Evolutionary conservation across 2,329 filamentous ascomycete species (phyloP), one percentile per base, ranked within the genome.

Genomic region (Trichocomaceae sp.): DNA sequence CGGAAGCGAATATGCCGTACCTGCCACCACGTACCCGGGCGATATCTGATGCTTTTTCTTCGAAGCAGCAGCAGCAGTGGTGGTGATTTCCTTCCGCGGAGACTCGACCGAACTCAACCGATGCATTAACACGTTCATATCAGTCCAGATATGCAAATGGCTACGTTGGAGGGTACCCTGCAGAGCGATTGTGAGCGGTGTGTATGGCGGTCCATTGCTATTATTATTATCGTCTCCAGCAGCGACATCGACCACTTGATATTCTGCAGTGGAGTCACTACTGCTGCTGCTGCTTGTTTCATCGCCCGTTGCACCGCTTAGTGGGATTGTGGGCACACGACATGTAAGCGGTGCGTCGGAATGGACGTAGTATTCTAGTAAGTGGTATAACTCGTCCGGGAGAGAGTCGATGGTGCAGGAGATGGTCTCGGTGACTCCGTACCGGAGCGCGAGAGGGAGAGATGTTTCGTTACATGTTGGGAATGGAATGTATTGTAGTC

Each of bases 311-410:
- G 69, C 44, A 62, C 67, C 53, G n/a, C 66, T 60, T 57, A 69
- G 58, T 0, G 92, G 92, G 7, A 86, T 84, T 0, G 89, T 83
- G 26, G 92, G 90, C 13, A 97, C 83, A 51, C 93, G 91, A 73
- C 93, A 99, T 53, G 90, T 85, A 49, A 97, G 79, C 9, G 93
- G 93, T 17, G 90, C 91, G 73, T 99, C 93, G 76, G 87, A 90
- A 79, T 97, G 93, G 70, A 97, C 86, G 79, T 97, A 97, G 80
- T 96, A 97, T 75, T 97, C 68, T 42, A 80, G 60, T 22, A 81
- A 64, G 62, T 83, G 81, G 60, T 82, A 77, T 35, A 79, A 72
- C 2, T 79, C 70, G 57, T 82, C 81, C 29, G 78, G 73, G 9
- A 80, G 75, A 29, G 72, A 70, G 55, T 73, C 69, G 57, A 80